Conservation (phyloP, 441 rosid species). For the Croton setiger region DNA sequence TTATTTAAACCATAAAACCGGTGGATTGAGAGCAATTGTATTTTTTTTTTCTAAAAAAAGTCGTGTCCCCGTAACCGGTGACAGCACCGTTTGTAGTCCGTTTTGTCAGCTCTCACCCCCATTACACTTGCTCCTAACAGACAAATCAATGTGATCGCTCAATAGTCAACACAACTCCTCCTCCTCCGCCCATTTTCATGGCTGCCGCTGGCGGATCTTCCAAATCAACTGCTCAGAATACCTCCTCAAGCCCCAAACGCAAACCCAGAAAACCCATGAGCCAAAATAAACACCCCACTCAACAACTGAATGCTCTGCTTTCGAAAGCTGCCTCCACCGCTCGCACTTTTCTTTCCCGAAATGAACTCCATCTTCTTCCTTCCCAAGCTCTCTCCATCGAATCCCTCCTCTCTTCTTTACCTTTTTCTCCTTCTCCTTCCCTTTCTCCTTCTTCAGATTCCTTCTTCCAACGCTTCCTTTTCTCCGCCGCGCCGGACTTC, state of each 20-base stretch:
- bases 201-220: conserved; percentile 1
- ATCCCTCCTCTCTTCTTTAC: conserved; percentile 37
- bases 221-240: not conserved
- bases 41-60: too few species aligned
- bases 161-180: not conserved
- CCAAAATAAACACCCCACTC: conserved; percentile 6
- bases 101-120: not conserved
- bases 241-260: not conserved
- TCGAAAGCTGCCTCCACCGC: conserved; percentile 43
- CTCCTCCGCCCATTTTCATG: not conserved
- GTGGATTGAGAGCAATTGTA: too few species aligned
- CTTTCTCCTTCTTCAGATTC: conserved; percentile 18
- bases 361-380: conserved; percentile 57
- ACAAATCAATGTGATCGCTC: not conserved
- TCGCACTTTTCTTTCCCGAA: conserved; percentile 36
- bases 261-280: conserved; percentile 20
- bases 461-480: conserved; percentile 41
- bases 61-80: not conserved
- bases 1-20: too few species aligned
- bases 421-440: conserved; percentile 34
- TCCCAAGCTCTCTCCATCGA: conserved; percentile 49
- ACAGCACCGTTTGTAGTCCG: not conserved
- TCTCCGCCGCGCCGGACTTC: conserved; percentile 28
- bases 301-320: conserved; percentile 37
- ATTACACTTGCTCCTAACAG: too few species aligned